phyloP scores from a whole-genome alignment of 1,284 basidiomycete species.

The Ustilago bromivora region DNA sequence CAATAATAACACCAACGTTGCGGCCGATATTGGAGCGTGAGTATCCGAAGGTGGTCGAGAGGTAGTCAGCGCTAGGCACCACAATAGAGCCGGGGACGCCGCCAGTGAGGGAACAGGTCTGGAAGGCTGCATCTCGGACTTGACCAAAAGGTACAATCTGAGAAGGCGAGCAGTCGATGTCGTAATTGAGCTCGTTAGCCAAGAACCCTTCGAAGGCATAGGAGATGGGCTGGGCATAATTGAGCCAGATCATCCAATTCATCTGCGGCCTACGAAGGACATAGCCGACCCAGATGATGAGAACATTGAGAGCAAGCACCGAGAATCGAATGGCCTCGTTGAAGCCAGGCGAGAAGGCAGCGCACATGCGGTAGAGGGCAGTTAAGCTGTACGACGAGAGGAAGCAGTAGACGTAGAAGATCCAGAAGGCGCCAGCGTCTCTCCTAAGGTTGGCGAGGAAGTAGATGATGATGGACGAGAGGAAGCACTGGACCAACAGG shows the following conservation, averaged over 20 bases:
- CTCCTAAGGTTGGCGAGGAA: conserved; percentile 53
- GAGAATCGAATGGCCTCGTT: conserved; percentile 52
- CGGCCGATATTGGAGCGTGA: conserved; percentile 72
- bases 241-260: conserved; percentile 81
- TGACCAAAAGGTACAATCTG: conserved; percentile 39
- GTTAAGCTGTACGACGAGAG: conserved; percentile 55
- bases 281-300: conserved; percentile 54
- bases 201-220: conserved; percentile 82
- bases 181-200: conserved; percentile 71
- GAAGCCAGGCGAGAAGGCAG: conserved; percentile 69
- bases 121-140: conserved; percentile 22
- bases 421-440: conserved; percentile 68
- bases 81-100: conserved; percentile 67
- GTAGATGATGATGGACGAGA: conserved; percentile 71
- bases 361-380: conserved; percentile 54
- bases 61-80: conserved; percentile 72
- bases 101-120: conserved; percentile 72
- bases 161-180: conserved; percentile 41
- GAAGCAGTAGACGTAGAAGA: conserved; percentile 73
- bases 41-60: conserved; percentile 77
- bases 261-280: conserved; percentile 74
- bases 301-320: conserved; percentile 52
- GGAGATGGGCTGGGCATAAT: conserved; percentile 71
- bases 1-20: conserved; percentile 72
- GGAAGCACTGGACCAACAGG: conserved; percentile 68